These are phyloP conservation scores for Rhytidiadelphus loreus DNA, from an alignment of 225 moss, liverwort and hornwort species.

Conservation along the genomic window DNA sequence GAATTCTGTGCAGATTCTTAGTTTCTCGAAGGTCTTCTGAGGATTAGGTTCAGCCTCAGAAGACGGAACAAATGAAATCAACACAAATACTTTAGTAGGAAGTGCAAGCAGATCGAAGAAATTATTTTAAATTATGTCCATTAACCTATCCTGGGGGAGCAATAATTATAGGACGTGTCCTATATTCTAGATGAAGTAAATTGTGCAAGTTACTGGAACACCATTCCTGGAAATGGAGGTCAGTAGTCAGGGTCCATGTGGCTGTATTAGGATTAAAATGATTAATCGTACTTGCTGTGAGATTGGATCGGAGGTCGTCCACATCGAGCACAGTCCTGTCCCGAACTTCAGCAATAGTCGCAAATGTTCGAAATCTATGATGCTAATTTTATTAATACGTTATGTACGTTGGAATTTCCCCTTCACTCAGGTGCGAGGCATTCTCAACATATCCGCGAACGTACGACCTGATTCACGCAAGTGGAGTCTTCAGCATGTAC, in stretches of 20 bases:
- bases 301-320: neutral
- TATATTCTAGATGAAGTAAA: neutral
- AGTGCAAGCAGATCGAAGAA: neutral
- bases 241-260: neutral
- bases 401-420: neutral
- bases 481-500: conserved; percentile 91
- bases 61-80: neutral
- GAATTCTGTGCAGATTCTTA: neutral
- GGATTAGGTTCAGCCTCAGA: neutral
- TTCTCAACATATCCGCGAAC: conserved; percentile 97
- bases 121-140: neutral
- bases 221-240: neutral
- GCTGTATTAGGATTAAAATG: neutral
- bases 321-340: neutral
- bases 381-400: neutral
- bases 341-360: neutral
- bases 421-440: conserved; percentile 70
- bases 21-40: neutral
- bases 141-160: neutral
- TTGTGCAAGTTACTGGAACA: neutral
- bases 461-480: conserved; percentile 85
- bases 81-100: neutral
- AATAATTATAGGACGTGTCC: neutral
- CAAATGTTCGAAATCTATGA: neutral
- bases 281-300: neutral